Base-by-base conservation (phyloP, 345 rosid genomes). In the Ceriops tagal region DNA sequence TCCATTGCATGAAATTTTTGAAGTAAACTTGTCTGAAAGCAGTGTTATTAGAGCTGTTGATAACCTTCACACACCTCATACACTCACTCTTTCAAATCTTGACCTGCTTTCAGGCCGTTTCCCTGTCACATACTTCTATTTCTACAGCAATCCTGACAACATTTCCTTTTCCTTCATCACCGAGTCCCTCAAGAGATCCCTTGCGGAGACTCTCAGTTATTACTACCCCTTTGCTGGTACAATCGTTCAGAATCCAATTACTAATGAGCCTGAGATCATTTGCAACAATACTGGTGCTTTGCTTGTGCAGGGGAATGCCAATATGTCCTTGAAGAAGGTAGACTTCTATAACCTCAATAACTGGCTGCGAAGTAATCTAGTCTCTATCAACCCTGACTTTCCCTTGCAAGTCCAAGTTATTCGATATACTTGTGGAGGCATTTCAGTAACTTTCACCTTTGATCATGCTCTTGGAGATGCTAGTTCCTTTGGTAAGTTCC, bases 391-490 rank as follows among this genome's bases (percentile, higher is more conserved):
- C 71, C 70, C 79, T 4, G 80, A 82, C 70, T 84, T 86, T 51
- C 82, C 88, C 6, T 39, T 83, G 39, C 93, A 90, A 77, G 79
- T 87, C 61, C 96, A 92, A 75, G 87, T 74, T 2, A 90, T 90
- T 20, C 49, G 43, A 35, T 90, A 75, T 68, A 55, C 71, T 34
- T 90, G 96, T 13, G 93, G 98, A 61, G 86, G 96, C 66, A 70
- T 85, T 68, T 88, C 93, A 1, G 7, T 89, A 53, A 78, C 96
- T 8, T 86, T 89, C 81, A 87, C 91, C 59, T 92, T 92, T 43
- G 92, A 90, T 72, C 96, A 92, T 68, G 95, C 92, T 52, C 87
- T 92, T 9, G 96, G 98, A 1, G 96, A 92, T 30, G 96, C 96
- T 8, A 79, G 73, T 71, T 74, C 98, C 61, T 89, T 92, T 16